Percentiles rank a stretch among this genome's conserved stretches.
These are phyloP conservation scores for Aspergillus melleus DNA, from an alignment of 2,329 filamentous ascomycete species.

Conservation along the genomic window DNA sequence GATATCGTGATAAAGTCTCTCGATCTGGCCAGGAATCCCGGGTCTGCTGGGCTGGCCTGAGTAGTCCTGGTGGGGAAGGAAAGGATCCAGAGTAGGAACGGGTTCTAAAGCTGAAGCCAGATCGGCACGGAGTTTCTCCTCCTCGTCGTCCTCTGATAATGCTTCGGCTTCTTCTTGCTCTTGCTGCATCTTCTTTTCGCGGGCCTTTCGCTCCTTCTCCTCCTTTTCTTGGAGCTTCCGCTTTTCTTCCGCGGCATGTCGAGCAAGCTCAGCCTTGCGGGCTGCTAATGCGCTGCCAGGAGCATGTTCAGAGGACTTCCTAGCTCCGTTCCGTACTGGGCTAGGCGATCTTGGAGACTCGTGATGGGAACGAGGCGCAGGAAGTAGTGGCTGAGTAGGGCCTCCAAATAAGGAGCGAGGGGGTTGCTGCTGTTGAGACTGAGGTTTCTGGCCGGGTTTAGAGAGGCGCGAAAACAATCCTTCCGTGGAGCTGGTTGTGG, in stretches of 20 bases:
- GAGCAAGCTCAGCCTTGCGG: conserved; percentile 40
- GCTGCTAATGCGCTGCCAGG: conserved; percentile 41
- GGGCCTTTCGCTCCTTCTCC: conserved; percentile 28
- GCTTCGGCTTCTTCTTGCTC: conserved; percentile 33
- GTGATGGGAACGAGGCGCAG: conserved; percentile 31
- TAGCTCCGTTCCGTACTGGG: conserved; percentile 39
- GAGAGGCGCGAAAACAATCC: conserved; percentile 43
- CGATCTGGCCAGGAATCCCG: conserved; percentile 51
- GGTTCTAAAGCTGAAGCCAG: conserved; percentile 45
- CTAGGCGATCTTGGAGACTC: conserved; percentile 49
- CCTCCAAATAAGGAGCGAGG: conserved; percentile 45
- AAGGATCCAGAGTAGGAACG: conserved; percentile 47
- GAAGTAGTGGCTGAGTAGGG: conserved; percentile 40
- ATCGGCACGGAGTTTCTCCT: conserved; percentile 47
- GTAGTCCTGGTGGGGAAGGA: conserved; percentile 50
- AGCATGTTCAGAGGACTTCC: conserved; percentile 33
- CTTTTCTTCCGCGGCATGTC: conserved; percentile 32
- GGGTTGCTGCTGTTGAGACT: conserved; percentile 24
- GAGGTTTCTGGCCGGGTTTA: conserved; percentile 20
- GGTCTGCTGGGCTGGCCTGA: conserved; percentile 45
- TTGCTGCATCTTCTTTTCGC: conserved; percentile 32
- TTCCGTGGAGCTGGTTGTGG: conserved; percentile 38
- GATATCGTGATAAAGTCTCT: conserved; percentile 51
- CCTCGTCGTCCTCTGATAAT: conserved; percentile 50
- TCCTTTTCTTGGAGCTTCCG: conserved; percentile 21